Percentiles rank a stretch among this genome's conserved stretches.
Conservation (phyloP, 2,329 filamentous ascomycete species). For the Colletotrichum tabaci region DNA sequence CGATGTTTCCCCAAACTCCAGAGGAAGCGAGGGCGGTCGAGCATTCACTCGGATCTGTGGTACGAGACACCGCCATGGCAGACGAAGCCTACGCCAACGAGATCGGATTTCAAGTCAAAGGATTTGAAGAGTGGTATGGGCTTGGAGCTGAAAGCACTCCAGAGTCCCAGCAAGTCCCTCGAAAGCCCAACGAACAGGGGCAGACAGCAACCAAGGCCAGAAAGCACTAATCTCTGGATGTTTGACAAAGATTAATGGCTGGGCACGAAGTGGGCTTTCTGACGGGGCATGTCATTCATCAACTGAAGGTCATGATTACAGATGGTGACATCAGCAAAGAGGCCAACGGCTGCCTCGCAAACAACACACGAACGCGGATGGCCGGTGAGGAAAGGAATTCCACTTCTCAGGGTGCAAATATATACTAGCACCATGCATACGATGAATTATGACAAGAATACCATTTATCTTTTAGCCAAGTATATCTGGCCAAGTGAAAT, state of each 20-base stretch:
- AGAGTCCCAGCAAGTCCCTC: background rate
- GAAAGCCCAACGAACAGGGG: background rate
- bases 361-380: background rate
- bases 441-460: conserved; percentile 3
- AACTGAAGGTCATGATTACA: background rate
- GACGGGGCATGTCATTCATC: background rate
- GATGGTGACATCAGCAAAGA: background rate
- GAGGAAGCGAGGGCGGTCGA: background rate
- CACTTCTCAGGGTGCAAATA: background rate
- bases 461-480: no score
- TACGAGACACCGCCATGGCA: conserved; percentile 28
- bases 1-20: conserved; percentile 5
- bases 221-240: conserved; percentile 23
- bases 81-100: conserved; percentile 5
- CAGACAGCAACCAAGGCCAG: background rate
- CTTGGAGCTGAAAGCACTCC: conserved; percentile 4
- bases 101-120: conserved; percentile 8
- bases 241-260: background rate
- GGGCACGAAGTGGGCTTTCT: no score
- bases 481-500: background rate
- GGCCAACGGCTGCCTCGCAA: background rate
- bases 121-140: conserved; percentile 5
- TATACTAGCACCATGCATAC: background rate
- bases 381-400: background rate
- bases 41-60: conserved; percentile 15